A percentile compares a stretch with the other conserved stretches of the same genome.
These are phyloP conservation scores for Roridomyces roridus DNA, from an alignment of 768 basidiomycete genomes.

Conservation along the genomic window DNA sequence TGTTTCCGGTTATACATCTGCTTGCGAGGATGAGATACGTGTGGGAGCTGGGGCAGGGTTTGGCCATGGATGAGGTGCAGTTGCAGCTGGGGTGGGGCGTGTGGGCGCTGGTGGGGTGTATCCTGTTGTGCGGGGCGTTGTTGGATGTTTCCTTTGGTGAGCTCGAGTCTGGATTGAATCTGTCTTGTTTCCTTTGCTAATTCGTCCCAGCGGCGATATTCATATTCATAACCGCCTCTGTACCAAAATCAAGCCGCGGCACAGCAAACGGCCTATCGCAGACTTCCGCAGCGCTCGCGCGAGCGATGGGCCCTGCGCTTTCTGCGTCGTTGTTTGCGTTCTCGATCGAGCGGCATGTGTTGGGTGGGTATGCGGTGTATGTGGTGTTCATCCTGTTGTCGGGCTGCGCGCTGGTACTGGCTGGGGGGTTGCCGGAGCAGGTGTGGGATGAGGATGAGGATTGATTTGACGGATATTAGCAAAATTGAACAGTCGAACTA, in stretches of 20 bases:
- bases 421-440: slow-evolving; percentile 44
- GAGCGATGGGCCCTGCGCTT: slow-evolving; percentile 33
- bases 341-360: slow-evolving; percentile 52
- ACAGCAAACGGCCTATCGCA: slow-evolving; percentile 73
- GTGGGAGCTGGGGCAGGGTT: too few species aligned
- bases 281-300: slow-evolving; percentile 40
- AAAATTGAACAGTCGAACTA: too few species aligned
- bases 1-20: slow-evolving; percentile 66
- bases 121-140: slow-evolving; percentile 51
- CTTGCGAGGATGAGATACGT: too few species aligned
- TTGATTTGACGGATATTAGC: too few species aligned
- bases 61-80: too few species aligned
- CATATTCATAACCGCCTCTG: slow-evolving; percentile 69
- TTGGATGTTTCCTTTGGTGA: slow-evolving; percentile 64
- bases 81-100: slow-evolving; percentile 53
- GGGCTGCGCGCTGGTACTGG: slow-evolving; percentile 41
- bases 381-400: slow-evolving; percentile 44
- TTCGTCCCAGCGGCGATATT: slow-evolving; percentile 52
- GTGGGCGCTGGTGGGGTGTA: slow-evolving; percentile 56
- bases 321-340: slow-evolving; percentile 60
- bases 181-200: too few species aligned
- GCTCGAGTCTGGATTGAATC: too few species aligned
- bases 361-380: slow-evolving; percentile 61
- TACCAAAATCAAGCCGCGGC: slow-evolving; percentile 74
- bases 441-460: too few species aligned